Base-by-base conservation (phyloP, 2,329 filamentous ascomycete genomes). In the Clathrospora elynae region DNA sequence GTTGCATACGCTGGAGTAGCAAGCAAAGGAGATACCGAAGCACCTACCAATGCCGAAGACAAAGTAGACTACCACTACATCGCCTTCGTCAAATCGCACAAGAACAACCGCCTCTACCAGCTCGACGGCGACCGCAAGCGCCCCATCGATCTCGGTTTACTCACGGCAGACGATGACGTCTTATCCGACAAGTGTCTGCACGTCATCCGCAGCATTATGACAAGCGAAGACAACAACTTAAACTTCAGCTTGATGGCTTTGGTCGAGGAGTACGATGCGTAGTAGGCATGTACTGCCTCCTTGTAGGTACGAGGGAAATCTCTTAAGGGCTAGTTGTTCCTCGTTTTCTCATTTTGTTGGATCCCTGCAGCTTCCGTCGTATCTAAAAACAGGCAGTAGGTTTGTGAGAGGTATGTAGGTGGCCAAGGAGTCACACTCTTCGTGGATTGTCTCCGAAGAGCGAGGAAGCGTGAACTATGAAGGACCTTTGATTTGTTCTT, bases 381-480 rank as follows among this genome's bases (percentile, higher is more conserved):
- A n/a, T n/a, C n/a, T n/a, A n/a, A n/a, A n/a, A n/a, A n/a, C n/a
- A n/a, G n/a, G n/a, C n/a, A n/a, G n/a, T n/a, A n/a, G n/a, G n/a
- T n/a, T n/a, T n/a, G n/a, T n/a, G n/a, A n/a, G n/a, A 38, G 3
- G 32, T 12, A 71, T 77, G 75, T 78, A 70, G 74, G 75, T 74
- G 70, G 71, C 63, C 73, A 72, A 73, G 76, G 76, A 78, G 76
- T 77, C 76, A 75, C 73, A 72, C 73, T 73, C 67, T 68, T 68
- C 68, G 66, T 72, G 64, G 72, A 59, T 61, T 42, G 30, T 59
- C 47, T 61, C 68, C 64, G 65, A 63, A 73, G 72, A 74, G 74
- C 67, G 68, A 74, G 67, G 66, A 67, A 73, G 71, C 69, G 72
- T 76, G 76, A 77, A 78, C 76, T 78, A 78, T 78, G 76, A 78